These are phyloP conservation scores for Odonthalia washingtoniensis DNA, from an alignment of 31 red algal species.

Conservation along the genomic window DNA sequence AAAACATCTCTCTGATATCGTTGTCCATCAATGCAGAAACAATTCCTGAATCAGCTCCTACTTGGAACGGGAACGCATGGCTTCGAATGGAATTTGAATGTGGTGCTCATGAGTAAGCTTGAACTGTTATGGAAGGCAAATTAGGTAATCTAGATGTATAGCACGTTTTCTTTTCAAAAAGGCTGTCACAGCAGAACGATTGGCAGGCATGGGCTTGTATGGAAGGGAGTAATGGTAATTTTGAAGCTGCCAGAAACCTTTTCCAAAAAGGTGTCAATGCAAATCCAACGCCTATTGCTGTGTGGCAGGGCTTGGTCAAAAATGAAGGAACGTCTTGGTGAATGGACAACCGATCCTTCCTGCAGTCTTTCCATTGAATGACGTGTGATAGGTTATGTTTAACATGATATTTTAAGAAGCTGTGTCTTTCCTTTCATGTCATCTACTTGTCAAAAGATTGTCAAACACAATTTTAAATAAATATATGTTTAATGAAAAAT, in stretches of 20 bases:
- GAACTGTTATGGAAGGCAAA: slow-evolving; percentile 77
- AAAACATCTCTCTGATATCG: too few relatives aligned
- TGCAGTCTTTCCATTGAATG: too few relatives aligned
- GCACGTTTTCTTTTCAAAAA: slow-evolving; percentile 74
- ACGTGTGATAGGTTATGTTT: too few relatives aligned
- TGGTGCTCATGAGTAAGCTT: slow-evolving; percentile 85
- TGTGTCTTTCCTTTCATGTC: too few relatives aligned
- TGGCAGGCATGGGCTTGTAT: slow-evolving; percentile 94
- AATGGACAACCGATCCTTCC: slow-evolving; percentile 64
- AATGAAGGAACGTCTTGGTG: slow-evolving; percentile 85
- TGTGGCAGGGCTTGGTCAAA: slow-evolving; percentile 89
- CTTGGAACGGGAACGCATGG: slow-evolving; percentile 92
- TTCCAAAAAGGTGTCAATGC: slow-evolving; percentile 89
- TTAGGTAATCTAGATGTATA: slow-evolving; percentile 53
- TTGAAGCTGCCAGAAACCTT: slow-evolving; percentile 57
- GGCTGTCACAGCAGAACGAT: slow-evolving; percentile 58
- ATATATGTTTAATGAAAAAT: too few relatives aligned
- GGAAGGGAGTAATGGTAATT: slow-evolving; percentile 74
- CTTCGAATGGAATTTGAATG: slow-evolving; percentile 69
- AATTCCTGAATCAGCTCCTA: slow-evolving; percentile 71
- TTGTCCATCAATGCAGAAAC: too few relatives aligned
- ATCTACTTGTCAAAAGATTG: too few relatives aligned
- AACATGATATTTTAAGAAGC: too few relatives aligned
- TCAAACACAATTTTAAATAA: too few relatives aligned
- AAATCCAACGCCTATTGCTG: slow-evolving; percentile 79